Evolutionary conservation across 345 rosid genomes (phyloP), one percentile per base, ranked within the genome.

Genomic region (Arabidopsis thaliana): DNA sequence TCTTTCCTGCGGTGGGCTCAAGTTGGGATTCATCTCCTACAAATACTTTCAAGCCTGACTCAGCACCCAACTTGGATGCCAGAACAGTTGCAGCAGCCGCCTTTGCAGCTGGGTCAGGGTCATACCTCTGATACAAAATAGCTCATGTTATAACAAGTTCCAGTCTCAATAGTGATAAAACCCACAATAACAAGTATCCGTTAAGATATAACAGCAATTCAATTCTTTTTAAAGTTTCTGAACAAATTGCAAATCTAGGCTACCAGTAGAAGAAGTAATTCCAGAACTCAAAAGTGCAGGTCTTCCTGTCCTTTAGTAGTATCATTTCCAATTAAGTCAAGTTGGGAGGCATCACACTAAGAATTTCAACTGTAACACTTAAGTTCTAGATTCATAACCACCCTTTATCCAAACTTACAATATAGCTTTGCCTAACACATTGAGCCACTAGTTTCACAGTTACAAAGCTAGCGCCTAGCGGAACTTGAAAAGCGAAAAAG

Each of bases 31-130:
- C 93, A 44, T 94, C 95, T 59, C 77, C 90, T 2, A 91, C 69
- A 41, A 67, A 80, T 67, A 91, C 81, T 76, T 85, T 94, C 85
- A 94, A 82, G 62, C 97, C 97, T 40, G 97, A 89, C 66, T 94
- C 98, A 34, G 94, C 86, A 55, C 98, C 98, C 82, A 94, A 74
- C 78, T 91, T 94, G 2, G 98, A 94, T 77, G 98, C 98, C 63
- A 94, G 84, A 69, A 94, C 87, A 77, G 90, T 82, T 59, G 98
- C 98, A 71, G 98, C 98, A 46, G 98, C 98, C 45, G 97, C 97
- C 84, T 92, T 91, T 30, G 96, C 96, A 45, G 98, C 96, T 55
- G 98, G 98, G 79, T 94, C 98, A 51, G 96, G 87, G 78, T 91
- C 97, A 72, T 88, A 94, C 75, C 89, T 89, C 98, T 94, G 87